Conservation (phyloP, 2,329 filamentous ascomycete genomes). For the Talaromyces sp. region DNA sequence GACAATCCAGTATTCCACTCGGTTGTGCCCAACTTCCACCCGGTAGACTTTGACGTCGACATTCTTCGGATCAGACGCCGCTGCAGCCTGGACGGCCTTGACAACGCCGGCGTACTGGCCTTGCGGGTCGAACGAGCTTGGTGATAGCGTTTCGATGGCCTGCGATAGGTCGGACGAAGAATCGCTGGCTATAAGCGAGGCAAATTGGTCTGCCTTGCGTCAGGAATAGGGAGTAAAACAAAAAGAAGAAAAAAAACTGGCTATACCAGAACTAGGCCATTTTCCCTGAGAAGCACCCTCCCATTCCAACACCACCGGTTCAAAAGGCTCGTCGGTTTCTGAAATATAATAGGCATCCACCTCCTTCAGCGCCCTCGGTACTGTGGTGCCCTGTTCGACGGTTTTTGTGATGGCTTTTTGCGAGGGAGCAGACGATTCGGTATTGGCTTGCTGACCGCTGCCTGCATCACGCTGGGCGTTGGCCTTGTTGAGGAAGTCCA, state of each 20-base stretch:
- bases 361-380: slow-evolving; percentile 55
- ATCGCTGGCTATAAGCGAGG: slow-evolving; percentile 49
- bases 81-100: slow-evolving; percentile 49
- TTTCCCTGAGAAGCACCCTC: slow-evolving; percentile 24
- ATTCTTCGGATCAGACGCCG: slow-evolving; percentile 20
- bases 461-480: slow-evolving; percentile 57
- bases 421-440: slow-evolving; percentile 11
- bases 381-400: slow-evolving; percentile 44
- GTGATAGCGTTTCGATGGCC: slow-evolving; percentile 57
- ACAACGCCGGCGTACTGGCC: slow-evolving; percentile 56
- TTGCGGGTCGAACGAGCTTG: slow-evolving; percentile 65
- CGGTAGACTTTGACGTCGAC: slow-evolving; percentile 70
- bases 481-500: slow-evolving; percentile 78
- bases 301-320: slow-evolving; percentile 64
- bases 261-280: slow-evolving; percentile 31
- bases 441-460: slow-evolving; percentile 12
- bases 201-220: slow-evolving; percentile 57
- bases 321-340: slow-evolving; percentile 82
- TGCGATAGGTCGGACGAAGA: slow-evolving; percentile 23
- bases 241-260: slow-evolving; percentile 2
- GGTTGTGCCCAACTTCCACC: slow-evolving; percentile 56
- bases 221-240: neutral
- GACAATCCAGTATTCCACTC: slow-evolving; percentile 76
- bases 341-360: slow-evolving; percentile 65
- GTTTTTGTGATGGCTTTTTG: slow-evolving; percentile 31